phyloP scores from a whole-genome alignment of 495 filamentous ascomycete species.

The Penicillium parvum region DNA sequence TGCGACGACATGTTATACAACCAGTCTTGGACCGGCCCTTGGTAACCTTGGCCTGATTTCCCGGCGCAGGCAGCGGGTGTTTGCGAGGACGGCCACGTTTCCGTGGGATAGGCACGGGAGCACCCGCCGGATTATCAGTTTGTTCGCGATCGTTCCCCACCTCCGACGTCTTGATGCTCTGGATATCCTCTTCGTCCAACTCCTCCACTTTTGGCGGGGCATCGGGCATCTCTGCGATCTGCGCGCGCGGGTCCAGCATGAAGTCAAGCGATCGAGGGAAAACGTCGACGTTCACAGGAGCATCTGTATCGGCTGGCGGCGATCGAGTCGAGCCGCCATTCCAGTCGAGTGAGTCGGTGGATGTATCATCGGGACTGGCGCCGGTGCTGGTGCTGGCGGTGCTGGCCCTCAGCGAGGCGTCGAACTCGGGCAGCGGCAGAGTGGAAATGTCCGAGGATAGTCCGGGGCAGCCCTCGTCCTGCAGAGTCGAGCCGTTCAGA shows the following conservation, averaged over 20 bases:
- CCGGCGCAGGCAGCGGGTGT: slow-evolving; percentile 59
- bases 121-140: slow-evolving; percentile 23
- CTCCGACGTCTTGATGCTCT: slow-evolving; percentile 32
- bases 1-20: slow-evolving; percentile 83
- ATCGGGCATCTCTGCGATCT: slow-evolving; percentile 20
- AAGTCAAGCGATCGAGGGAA: slow-evolving; percentile 22
- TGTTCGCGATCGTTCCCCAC: slow-evolving; percentile 20
- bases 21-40: slow-evolving; percentile 93
- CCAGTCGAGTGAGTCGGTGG: slow-evolving; percentile 37
- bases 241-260: slow-evolving; percentile 12
- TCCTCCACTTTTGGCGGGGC: slow-evolving; percentile 43
- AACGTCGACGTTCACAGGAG: slow-evolving; percentile 10
- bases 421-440: slow-evolving; percentile 20
- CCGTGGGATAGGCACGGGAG: slow-evolving; percentile 41
- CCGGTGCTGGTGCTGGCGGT: slow-evolving; percentile 33
- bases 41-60: slow-evolving; percentile 60
- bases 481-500: slow-evolving; percentile 15
- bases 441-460: slow-evolving; percentile 22
- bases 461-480: slow-evolving; percentile 12
- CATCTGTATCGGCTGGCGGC: slow-evolving; percentile 22
- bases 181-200: slow-evolving; percentile 40
- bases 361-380: slow-evolving; percentile 34
- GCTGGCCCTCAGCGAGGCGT: slow-evolving; percentile 30
- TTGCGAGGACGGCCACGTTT: slow-evolving; percentile 80
- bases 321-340: slow-evolving; percentile 26